phyloP scores from a whole-genome alignment of 2,329 filamentous ascomycete genomes.

The Bimuria novae-zelandiae region DNA sequence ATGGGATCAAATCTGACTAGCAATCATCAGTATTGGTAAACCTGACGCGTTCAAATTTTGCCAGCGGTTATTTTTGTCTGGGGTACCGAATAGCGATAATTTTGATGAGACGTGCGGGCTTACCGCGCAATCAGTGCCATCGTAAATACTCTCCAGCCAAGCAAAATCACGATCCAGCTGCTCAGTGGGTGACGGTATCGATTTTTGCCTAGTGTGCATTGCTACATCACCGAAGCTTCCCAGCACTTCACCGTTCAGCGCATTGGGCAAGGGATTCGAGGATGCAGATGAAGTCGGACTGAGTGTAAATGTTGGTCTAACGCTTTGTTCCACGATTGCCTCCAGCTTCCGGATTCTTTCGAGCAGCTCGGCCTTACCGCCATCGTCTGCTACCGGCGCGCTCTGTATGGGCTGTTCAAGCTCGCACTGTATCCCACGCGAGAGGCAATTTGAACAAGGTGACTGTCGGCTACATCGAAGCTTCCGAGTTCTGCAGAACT shows the following conservation, averaged over 20 bases:
- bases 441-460: conserved; percentile 33
- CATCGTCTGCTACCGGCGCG: not conserved
- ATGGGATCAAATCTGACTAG: conserved; percentile 4
- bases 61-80: too few species aligned
- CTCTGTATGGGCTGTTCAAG: conserved; percentile 7
- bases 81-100: too few species aligned
- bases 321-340: conserved; percentile 11
- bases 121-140: conserved; percentile 11
- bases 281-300: not conserved
- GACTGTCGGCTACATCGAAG: conserved; percentile 31
- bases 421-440: conserved; percentile 24
- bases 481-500: conserved; percentile 32
- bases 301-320: not conserved
- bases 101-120: too few species aligned
- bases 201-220: not conserved
- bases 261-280: not conserved
- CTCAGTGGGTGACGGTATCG: conserved; percentile 5
- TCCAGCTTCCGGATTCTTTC: conserved; percentile 21
- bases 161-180: conserved; percentile 19
- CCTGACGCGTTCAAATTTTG: too few species aligned
- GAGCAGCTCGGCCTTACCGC: conserved; percentile 15
- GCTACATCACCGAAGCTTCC: not conserved
- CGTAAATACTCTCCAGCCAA: conserved; percentile 22
- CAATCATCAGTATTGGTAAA: not conserved
- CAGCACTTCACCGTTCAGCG: not conserved